Conservation (phyloP, 345 rosid species). For the Brassica nigra region DNA sequence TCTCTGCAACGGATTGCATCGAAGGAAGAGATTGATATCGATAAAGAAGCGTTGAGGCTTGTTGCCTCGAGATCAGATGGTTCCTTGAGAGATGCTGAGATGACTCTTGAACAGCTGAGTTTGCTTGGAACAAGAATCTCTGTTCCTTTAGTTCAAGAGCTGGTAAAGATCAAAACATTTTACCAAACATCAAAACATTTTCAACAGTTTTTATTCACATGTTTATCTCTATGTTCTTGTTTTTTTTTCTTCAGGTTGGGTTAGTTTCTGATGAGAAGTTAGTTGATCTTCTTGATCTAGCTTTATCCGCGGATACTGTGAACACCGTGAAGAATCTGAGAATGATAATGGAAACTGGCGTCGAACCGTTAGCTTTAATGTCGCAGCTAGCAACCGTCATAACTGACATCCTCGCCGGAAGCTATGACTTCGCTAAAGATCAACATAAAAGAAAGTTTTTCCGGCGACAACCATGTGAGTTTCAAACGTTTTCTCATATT, state of each 20-base stretch:
- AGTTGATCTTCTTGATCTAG: conserved; percentile 98
- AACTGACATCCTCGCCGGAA: conserved; percentile 93
- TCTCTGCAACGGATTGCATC: conserved; percentile 77
- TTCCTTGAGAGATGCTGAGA: conserved; percentile 91
- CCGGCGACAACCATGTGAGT: conserved; percentile 76
- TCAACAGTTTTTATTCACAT: not conserved
- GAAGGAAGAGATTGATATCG: conserved; percentile 71
- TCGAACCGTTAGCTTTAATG: conserved; percentile 96
- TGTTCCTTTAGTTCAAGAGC: conserved; percentile 85
- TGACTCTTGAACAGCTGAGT: conserved; percentile 94
- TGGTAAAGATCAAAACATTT: conserved; percentile 47
- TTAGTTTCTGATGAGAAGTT: conserved; percentile 93
- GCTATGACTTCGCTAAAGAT: conserved; percentile 82
- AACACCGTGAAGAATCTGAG: conserved; percentile 95
- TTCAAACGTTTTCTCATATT: not conserved
- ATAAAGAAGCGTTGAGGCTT: conserved; percentile 79
- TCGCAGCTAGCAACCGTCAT: conserved; percentile 97
- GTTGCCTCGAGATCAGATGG: conserved; percentile 98
- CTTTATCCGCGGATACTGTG: conserved; percentile 96
- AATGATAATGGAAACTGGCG: conserved; percentile 87
- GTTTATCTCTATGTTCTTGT: not conserved
- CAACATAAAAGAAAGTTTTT: conserved; percentile 75
- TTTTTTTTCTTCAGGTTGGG: conserved; percentile 66
- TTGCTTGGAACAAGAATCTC: conserved; percentile 89
- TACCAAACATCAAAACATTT: not conserved